phyloP scores from a whole-genome alignment of 306 rosid species.

The Quercus mongolica region DNA sequence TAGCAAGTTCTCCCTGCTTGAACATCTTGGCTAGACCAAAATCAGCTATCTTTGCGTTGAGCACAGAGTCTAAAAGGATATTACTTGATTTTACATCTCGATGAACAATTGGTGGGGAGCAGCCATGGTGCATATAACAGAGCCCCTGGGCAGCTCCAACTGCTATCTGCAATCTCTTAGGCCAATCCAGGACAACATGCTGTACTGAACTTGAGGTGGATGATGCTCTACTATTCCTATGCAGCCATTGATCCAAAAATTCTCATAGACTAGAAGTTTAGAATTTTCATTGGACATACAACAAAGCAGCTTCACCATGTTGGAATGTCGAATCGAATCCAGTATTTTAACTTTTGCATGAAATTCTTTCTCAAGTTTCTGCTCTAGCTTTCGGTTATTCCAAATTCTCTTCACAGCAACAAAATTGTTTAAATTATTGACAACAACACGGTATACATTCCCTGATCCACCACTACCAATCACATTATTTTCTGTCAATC shows the following conservation, averaged over 20 bases:
- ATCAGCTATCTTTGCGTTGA: slow-evolving; percentile 82
- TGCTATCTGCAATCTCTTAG: slow-evolving; percentile 64
- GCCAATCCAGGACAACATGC: slow-evolving; percentile 49
- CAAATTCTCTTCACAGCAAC: slow-evolving; percentile 71
- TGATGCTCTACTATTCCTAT: slow-evolving; percentile 31
- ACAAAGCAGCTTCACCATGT: slow-evolving; percentile 75
- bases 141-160: slow-evolving; percentile 75
- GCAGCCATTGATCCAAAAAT: slow-evolving; percentile 72
- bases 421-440: slow-evolving; percentile 21
- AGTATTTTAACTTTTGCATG: slow-evolving; percentile 59
- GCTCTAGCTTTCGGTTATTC: slow-evolving; percentile 45
- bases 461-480: slow-evolving; percentile 86
- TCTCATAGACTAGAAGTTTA: slow-evolving; percentile 75
- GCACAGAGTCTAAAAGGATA: slow-evolving; percentile 61
- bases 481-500: slow-evolving; percentile 31
- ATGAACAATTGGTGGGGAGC: slow-evolving; percentile 65
- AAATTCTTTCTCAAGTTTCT: slow-evolving; percentile 66
- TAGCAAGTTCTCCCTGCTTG: slow-evolving; percentile 65
- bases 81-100: slow-evolving; percentile 79
- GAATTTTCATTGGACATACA: slow-evolving; percentile 53
- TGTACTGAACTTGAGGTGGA: slow-evolving; percentile 22
- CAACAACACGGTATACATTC: slow-evolving; percentile 52
- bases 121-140: slow-evolving; percentile 88
- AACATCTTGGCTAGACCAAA: slow-evolving; percentile 78
- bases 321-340: slow-evolving; percentile 64